Evolutionary conservation across 257 asterid species (phyloP).

Genomic region (Pogostemon cablin): DNA sequence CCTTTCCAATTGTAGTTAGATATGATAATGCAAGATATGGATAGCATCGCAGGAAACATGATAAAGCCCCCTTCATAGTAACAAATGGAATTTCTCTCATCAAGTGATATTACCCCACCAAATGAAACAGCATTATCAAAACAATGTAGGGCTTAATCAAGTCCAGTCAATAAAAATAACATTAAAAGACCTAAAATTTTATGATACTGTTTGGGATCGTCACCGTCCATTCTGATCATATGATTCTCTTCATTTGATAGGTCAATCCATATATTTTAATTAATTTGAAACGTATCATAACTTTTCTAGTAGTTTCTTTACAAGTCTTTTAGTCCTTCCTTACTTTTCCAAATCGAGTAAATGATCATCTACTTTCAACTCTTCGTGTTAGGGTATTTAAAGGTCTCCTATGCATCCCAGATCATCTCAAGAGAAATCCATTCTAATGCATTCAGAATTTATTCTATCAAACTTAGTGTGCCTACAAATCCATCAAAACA

Average conservation of each 20-base stretch:
- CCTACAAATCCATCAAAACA: neutral
- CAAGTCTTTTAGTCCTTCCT: neutral
- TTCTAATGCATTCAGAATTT: neutral
- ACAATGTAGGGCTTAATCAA: neutral
- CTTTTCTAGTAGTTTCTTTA: neutral
- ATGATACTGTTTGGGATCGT: neutral
- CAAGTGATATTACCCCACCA: constrained; percentile 15
- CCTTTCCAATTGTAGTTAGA: neutral
- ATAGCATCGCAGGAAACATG: neutral
- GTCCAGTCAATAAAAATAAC: neutral
- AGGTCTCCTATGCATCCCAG: neutral
- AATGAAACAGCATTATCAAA: constrained; percentile 23
- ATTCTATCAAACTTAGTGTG: neutral
- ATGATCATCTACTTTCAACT: neutral
- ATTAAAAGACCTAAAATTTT: neutral
- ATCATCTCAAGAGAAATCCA: neutral
- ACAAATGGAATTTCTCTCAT: constrained; percentile 10
- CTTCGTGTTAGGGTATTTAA: neutral
- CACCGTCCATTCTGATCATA: neutral
- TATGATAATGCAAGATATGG: neutral
- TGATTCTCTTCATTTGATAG: neutral
- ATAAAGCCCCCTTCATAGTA: neutral
- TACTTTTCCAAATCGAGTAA: neutral
- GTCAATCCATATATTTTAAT: neutral
- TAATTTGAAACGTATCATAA: neutral